Evolutionary conservation across 441 rosid genomes (phyloP).

Genomic region (Erodium moschatum): DNA sequence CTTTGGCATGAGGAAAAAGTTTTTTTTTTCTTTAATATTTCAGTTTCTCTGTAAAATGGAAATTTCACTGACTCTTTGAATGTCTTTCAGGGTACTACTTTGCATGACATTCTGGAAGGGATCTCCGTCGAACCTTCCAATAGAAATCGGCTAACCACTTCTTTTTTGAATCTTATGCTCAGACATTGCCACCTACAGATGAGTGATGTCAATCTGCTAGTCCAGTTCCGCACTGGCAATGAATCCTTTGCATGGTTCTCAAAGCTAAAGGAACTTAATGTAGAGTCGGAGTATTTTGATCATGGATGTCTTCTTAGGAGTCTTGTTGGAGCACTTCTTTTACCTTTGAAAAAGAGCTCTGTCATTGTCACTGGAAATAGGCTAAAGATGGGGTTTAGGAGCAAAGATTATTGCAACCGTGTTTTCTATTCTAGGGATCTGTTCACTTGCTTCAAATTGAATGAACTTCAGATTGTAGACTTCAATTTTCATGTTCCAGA

Average conservation of each 20-base stretch:
- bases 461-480: conserved; percentile 47
- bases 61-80: conserved; percentile 9
- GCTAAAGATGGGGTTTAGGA: conserved; percentile 48
- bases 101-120: conserved; percentile 59
- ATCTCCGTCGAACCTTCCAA: conserved; percentile 31
- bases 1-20: conserved; percentile 9
- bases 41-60: background rate
- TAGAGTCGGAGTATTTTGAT: conserved; percentile 44
- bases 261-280: conserved; percentile 46
- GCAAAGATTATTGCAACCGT: conserved; percentile 31
- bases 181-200: conserved; percentile 51
- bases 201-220: conserved; percentile 33
- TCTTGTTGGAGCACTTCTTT: conserved; percentile 39
- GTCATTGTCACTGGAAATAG: conserved; percentile 39
- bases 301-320: conserved; percentile 49
- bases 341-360: conserved; percentile 44
- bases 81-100: conserved; percentile 49
- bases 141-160: conserved; percentile 37
- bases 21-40: background rate
- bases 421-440: conserved; percentile 36
- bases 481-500: conserved; percentile 43
- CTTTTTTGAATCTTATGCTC: conserved; percentile 56
- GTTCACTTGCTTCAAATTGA: conserved; percentile 31
- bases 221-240: conserved; percentile 40
- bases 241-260: conserved; percentile 36